A percentile compares a stretch with the other conserved stretches of the same genome.
Conservation (phyloP, 2,329 filamentous ascomycete species). For the Drechslera avenae region DNA sequence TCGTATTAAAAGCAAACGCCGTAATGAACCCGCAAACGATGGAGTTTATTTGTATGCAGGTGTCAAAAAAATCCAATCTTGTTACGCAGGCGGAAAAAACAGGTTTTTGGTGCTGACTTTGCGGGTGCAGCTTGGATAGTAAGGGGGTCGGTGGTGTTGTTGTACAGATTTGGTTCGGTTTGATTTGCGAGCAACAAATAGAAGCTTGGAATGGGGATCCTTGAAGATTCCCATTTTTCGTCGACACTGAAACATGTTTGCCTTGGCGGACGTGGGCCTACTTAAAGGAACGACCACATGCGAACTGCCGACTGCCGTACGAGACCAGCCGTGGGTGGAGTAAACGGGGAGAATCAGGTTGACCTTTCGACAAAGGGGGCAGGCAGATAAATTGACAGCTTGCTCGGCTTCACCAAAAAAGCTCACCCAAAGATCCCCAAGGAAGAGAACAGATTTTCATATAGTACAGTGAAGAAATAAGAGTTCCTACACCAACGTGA, state of each 20-base stretch:
- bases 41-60: conserved; percentile 1
- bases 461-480: conserved; percentile 31
- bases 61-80: conserved; percentile 1
- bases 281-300: conserved; percentile 41
- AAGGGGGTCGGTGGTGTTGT: not conserved
- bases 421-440: conserved; percentile 22
- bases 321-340: conserved; percentile 19
- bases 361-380: conserved; percentile 26
- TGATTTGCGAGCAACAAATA: not conserved
- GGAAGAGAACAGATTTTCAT: conserved; percentile 34
- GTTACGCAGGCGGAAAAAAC: not conserved
- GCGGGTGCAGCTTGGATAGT: not conserved
- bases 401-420: conserved; percentile 30
- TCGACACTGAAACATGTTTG: no score
- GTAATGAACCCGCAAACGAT: not conserved
- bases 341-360: conserved; percentile 3
- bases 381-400: not conserved
- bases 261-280: conserved; percentile 43
- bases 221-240: no score
- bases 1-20: not conserved
- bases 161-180: conserved; percentile 2
- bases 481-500: conserved; percentile 1
- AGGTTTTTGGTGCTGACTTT: conserved; percentile 16
- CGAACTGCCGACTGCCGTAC: conserved; percentile 16
- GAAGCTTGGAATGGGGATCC: not conserved